These are phyloP conservation scores for Starmera quercuum DNA, from an alignment of 805 yeast genomes.

Conservation along the genomic window DNA sequence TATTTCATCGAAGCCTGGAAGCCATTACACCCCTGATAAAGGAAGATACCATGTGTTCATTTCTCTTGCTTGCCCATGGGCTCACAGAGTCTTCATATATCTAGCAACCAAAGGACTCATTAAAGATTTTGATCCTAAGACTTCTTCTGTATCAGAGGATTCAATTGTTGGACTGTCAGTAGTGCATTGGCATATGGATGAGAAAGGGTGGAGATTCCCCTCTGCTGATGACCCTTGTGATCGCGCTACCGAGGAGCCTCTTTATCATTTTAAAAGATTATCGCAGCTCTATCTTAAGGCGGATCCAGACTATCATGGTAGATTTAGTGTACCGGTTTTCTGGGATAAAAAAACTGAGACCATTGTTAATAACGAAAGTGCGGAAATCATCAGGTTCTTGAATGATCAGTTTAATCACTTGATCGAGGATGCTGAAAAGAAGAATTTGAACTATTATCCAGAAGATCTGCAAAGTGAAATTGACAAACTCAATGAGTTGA, in stretches of 20 bases:
- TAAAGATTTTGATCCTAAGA: conserved; percentile 27
- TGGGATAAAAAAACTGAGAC: conserved; percentile 83
- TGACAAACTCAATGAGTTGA: conserved; percentile 78
- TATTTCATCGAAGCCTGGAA: conserved; percentile 49
- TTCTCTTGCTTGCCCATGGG: conserved; percentile 92
- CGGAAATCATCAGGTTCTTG: conserved; percentile 82
- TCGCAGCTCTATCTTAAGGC: conserved; percentile 71
- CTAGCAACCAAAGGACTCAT: conserved; percentile 67
- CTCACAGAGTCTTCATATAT: conserved; percentile 74
- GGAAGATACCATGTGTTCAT: conserved; percentile 84
- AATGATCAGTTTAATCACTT: conserved; percentile 66
- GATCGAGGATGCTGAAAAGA: conserved; percentile 36
- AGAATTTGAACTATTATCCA: conserved; percentile 59
- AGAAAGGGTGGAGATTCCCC: conserved; percentile 83
- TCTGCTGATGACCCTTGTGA: conserved; percentile 32
- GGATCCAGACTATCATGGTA: conserved; percentile 69
- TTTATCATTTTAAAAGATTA: conserved; percentile 52
- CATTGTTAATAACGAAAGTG: conserved; percentile 86
- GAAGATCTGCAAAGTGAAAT: conserved; percentile 42
- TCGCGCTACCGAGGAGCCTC: conserved; percentile 46
- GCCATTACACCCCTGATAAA: conserved; percentile 67
- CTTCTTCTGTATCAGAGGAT: conserved; percentile 22
- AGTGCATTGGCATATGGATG: conserved; percentile 88
- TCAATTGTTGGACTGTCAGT: conserved; percentile 60
- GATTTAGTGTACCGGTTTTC: conserved; percentile 88